Conservation (phyloP, 331 rosid genomes). For the Acacia pycnantha region DNA sequence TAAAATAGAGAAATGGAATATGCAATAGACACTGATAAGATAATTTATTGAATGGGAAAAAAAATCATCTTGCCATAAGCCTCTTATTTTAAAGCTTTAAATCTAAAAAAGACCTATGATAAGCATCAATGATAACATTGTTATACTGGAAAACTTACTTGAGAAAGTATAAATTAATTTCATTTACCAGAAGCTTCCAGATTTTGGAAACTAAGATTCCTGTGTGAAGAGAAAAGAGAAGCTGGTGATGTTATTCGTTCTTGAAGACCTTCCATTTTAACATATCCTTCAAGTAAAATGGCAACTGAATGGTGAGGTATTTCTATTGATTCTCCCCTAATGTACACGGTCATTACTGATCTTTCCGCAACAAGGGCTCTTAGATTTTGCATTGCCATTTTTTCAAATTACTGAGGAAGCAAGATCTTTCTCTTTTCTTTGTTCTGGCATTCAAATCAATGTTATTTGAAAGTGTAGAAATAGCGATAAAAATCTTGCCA, state of each 20-base stretch:
- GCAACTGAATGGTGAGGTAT: constrained; percentile 77
- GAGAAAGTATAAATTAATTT: constrained; percentile 1
- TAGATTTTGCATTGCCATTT: constrained; percentile 74
- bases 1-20: constrained; percentile 5
- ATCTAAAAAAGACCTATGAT: not conserved
- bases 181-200: constrained; percentile 55
- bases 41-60: not conserved
- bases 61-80: not conserved
- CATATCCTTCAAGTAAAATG: constrained; percentile 75
- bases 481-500: not conserved
- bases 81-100: not conserved
- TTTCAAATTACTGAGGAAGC: constrained; percentile 85
- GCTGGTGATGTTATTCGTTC: constrained; percentile 75
- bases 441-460: not conserved
- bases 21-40: not conserved
- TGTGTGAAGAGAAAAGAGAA: constrained; percentile 56
- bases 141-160: not conserved
- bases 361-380: constrained; percentile 78
- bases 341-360: constrained; percentile 46
- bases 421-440: constrained; percentile 34
- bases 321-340: constrained; percentile 73
- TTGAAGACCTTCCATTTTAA: constrained; percentile 53
- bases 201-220: constrained; percentile 59
- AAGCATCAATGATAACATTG: not conserved
- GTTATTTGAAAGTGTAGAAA: not conserved